A percentile compares a stretch with the other conserved stretches of the same genome.
These are phyloP conservation scores for Plasmodium falciparum DNA, from an alignment of 169 alveolate species.

Conservation along the genomic window DNA sequence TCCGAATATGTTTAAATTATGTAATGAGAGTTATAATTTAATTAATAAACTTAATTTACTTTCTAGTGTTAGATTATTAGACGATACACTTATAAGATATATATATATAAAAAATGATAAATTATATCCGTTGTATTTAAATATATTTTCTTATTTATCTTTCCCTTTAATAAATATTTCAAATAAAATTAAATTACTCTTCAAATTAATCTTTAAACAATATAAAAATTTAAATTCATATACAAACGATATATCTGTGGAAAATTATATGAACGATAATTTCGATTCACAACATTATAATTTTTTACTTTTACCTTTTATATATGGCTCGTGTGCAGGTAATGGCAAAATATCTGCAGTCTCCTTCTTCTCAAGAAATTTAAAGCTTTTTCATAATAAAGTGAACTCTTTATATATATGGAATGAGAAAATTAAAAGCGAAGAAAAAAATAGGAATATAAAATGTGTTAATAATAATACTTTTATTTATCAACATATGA, in stretches of 20 bases:
- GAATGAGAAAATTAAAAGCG: slow-evolving; percentile 1
- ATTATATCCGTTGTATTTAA: slow-evolving; percentile 26
- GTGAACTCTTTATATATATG: slow-evolving; percentile 16
- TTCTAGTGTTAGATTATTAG: slow-evolving; percentile 11
- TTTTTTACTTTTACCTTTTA: slow-evolving; percentile 34
- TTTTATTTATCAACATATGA: no score
- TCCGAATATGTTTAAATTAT: slow-evolving; percentile 38
- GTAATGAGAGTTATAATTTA: slow-evolving; percentile 38
- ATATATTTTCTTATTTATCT: slow-evolving; percentile 14
- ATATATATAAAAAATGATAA: background rate
- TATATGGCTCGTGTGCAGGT: slow-evolving; percentile 67
- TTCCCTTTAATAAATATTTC: slow-evolving; percentile 28
- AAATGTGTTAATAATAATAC: background rate
- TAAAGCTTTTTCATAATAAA: slow-evolving; percentile 20
- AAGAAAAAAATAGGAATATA: background rate
- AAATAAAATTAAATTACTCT: slow-evolving; percentile 57
- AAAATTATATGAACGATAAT: slow-evolving; percentile 45
- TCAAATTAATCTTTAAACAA: slow-evolving; percentile 14
- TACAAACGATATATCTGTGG: slow-evolving; percentile 23
- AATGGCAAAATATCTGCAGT: slow-evolving; percentile 41
- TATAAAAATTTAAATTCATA: slow-evolving; percentile 24
- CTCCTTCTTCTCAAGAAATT: slow-evolving; percentile 52
- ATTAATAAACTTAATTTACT: slow-evolving; percentile 8
- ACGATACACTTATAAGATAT: slow-evolving; percentile 10
- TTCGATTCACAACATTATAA: slow-evolving; percentile 37